A percentile compares a stretch with the other conserved stretches of the same genome.
Evolutionary conservation across 2,329 filamentous ascomycete genomes (phyloP).

Genomic region (Diaporthe caulivora): DNA sequence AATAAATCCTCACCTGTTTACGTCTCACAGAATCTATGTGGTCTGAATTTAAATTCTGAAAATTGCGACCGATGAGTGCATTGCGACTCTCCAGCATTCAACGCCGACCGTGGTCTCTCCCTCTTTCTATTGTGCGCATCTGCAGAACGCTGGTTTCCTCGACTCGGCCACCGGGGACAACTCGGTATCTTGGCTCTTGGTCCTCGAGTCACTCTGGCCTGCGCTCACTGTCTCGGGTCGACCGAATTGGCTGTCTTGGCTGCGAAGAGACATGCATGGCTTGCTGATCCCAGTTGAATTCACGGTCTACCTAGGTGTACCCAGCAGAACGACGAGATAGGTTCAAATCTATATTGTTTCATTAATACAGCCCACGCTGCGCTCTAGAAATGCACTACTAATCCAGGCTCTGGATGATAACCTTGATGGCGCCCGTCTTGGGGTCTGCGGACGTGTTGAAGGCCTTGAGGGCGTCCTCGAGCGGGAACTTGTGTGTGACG

Average conservation of each 20-base stretch:
- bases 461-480: slow-evolving; percentile 90
- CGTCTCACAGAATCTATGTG: background rate
- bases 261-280: background rate
- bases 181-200: background rate
- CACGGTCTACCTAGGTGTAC: too few relatives aligned
- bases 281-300: background rate
- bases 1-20: background rate
- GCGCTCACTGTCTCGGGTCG: background rate
- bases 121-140: background rate
- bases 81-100: background rate
- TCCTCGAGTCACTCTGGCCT: background rate
- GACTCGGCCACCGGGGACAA: background rate
- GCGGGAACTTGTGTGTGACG: slow-evolving; percentile 86
- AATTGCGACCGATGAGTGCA: background rate
- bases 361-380: slow-evolving; percentile 5
- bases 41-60: background rate
- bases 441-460: slow-evolving; percentile 91
- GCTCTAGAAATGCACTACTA: slow-evolving; percentile 52
- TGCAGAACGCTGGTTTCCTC: background rate
- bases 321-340: background rate
- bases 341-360: slow-evolving; percentile 6
- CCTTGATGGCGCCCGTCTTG: slow-evolving; percentile 96
- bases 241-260: too few relatives aligned
- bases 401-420: slow-evolving; percentile 85
- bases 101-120: background rate